These are phyloP conservation scores for Fraxinus angustifolia DNA, from an alignment of 305 asterid species.

Conservation along the genomic window DNA sequence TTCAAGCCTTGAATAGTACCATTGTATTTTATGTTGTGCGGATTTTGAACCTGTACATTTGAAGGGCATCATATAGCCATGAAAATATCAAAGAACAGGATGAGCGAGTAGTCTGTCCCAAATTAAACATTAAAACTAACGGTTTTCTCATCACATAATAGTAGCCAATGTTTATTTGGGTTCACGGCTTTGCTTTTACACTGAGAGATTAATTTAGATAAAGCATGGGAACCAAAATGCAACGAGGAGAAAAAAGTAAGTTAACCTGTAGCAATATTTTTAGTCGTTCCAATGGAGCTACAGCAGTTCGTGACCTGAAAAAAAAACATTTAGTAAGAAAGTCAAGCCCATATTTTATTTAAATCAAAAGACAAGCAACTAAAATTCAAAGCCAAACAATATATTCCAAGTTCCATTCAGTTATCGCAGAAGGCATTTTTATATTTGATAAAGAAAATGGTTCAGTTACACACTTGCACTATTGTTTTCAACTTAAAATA, in stretches of 20 bases:
- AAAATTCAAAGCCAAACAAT: not conserved
- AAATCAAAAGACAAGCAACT: slow-evolving; percentile 14
- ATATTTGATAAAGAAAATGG: not conserved
- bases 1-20: slow-evolving; percentile 88
- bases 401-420: not conserved
- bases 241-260: not conserved
- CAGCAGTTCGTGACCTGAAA: slow-evolving; percentile 86
- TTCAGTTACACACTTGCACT: not conserved
- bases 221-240: not conserved
- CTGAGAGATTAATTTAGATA: not conserved
- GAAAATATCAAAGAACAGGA: not conserved
- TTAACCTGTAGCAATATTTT: slow-evolving; percentile 83
- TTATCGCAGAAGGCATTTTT: not conserved
- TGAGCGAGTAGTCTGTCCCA: not conserved
- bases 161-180: not conserved
- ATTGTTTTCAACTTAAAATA: not conserved
- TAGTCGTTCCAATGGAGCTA: slow-evolving; percentile 86
- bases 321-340: slow-evolving; percentile 25
- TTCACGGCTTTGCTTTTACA: slow-evolving; percentile 8
- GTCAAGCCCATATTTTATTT: not conserved
- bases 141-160: not conserved
- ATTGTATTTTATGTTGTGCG: slow-evolving; percentile 72
- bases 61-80: slow-evolving; percentile 1
- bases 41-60: slow-evolving; percentile 74
- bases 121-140: not conserved